Percentiles rank a stretch among this genome's conserved stretches.
phyloP scores from a whole-genome alignment of 192 early-diverging fungal species.

The Helicostylum pulchrum region DNA sequence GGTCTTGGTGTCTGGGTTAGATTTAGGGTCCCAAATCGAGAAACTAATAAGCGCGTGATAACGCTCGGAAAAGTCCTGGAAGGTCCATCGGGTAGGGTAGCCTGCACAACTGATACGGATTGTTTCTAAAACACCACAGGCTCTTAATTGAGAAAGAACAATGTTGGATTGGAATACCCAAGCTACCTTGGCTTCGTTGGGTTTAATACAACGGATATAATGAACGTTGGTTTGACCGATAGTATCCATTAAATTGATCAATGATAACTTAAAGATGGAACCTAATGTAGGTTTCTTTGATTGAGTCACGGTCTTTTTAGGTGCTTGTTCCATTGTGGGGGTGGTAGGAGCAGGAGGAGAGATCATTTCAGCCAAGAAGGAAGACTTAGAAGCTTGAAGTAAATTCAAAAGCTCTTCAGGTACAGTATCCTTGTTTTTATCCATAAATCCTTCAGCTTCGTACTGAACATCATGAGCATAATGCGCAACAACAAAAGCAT shows the following conservation, averaged over 20 bases:
- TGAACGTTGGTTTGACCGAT: slow-evolving; percentile 89
- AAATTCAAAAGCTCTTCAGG: slow-evolving; percentile 86
- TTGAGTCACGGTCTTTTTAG: slow-evolving; percentile 48
- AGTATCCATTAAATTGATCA: slow-evolving; percentile 93
- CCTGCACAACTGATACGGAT: slow-evolving; percentile 99
- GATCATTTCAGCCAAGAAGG: slow-evolving; percentile 80
- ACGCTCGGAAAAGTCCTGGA: slow-evolving; percentile 86
- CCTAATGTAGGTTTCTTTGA: slow-evolving; percentile 88
- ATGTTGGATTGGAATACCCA: slow-evolving; percentile 93
- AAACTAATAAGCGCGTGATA: slow-evolving; percentile 59
- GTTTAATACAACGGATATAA: slow-evolving; percentile 99
- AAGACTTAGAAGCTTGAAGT: slow-evolving; percentile 72
- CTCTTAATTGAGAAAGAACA: slow-evolving; percentile 91
- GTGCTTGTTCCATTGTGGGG: slow-evolving; percentile 24
- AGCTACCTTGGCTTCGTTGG: slow-evolving; percentile 88
- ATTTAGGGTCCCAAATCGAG: slow-evolving; percentile 42
- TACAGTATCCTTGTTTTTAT: slow-evolving; percentile 99
- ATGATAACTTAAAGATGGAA: slow-evolving; percentile 89
- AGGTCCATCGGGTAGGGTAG: slow-evolving; percentile 92
- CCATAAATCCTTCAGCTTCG: slow-evolving; percentile 93
- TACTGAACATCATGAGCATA: slow-evolving; percentile 96
- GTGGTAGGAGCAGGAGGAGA: slow-evolving; percentile 49
- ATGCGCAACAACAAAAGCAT: slow-evolving; percentile 90
- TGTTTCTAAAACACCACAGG: slow-evolving; percentile 99
- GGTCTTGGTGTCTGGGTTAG: slow-evolving; percentile 45